These are phyloP conservation scores for Pythium pectinolyticum DNA, from an alignment of 352 stramenopile species.

Conservation along the genomic window DNA sequence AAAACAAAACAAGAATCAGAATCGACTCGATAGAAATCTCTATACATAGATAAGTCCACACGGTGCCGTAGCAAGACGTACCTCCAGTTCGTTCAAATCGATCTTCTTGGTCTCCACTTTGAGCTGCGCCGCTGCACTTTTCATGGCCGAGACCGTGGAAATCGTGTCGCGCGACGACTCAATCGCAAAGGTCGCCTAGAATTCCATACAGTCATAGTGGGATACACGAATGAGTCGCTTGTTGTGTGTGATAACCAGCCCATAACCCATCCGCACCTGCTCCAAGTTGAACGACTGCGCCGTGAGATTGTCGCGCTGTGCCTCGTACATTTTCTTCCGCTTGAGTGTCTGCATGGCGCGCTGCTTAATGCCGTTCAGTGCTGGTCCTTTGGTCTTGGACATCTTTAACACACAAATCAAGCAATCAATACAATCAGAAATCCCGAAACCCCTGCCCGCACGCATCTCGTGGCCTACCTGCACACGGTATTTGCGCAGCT, in stretches of 20 bases:
- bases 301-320: conserved; percentile 74
- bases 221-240: neutral
- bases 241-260: neutral
- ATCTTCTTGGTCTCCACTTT: conserved; percentile 96
- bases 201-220: neutral
- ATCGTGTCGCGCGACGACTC: conserved; percentile 93
- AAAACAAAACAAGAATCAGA: neutral
- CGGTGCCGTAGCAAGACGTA: too few species aligned
- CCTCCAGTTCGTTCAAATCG: conserved; percentile 95
- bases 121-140: conserved; percentile 87
- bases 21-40: too few species aligned
- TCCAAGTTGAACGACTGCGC: conserved; percentile 89
- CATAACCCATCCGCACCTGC: conserved; percentile 40
- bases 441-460: neutral
- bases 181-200: conserved; percentile 84
- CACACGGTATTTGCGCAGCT: conserved; percentile 78
- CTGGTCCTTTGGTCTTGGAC: conserved; percentile 67
- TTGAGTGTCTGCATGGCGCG: conserved; percentile 86
- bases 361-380: conserved; percentile 78
- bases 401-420: conserved; percentile 41
- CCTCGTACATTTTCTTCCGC: conserved; percentile 89
- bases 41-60: too few species aligned
- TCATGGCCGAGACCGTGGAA: conserved; percentile 94
- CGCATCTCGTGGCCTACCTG: conserved; percentile 35
- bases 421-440: neutral